Conservation (phyloP, 2,329 filamentous ascomycete species). For the Didymella glomerata region DNA sequence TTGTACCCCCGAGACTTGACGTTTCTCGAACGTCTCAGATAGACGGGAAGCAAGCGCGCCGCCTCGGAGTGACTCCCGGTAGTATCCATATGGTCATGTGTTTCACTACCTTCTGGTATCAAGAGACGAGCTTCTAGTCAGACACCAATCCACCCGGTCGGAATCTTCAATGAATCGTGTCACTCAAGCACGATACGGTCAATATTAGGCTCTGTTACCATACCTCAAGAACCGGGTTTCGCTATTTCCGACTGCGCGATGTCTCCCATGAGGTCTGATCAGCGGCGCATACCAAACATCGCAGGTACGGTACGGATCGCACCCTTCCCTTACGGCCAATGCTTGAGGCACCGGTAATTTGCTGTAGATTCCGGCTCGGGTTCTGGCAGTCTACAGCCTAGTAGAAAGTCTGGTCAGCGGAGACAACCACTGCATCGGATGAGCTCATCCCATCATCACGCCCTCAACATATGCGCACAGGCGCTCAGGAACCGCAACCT, state of each 20-base stretch:
- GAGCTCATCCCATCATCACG: not conserved
- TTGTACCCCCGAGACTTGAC: not conserved
- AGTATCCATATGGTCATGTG: constrained; percentile 3
- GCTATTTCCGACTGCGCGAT: not conserved
- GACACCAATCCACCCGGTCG: not conserved
- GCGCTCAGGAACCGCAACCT: not conserved
- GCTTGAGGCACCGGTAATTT: not conserved
- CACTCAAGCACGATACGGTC: not conserved
- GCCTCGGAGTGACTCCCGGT: constrained; percentile 5
- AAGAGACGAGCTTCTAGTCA: constrained; percentile 1
- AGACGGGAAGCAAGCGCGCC: constrained; percentile 13
- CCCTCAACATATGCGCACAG: constrained; percentile 4
- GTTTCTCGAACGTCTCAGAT: constrained; percentile 20
- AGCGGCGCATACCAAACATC: not conserved
- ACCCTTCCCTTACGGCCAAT: not conserved
- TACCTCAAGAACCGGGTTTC: not conserved
- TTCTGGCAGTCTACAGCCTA: constrained; percentile 8
- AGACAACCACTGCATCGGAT: not conserved
- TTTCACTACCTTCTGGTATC: constrained; percentile 7
- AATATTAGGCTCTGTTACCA: not conserved
- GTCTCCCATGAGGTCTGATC: not conserved
- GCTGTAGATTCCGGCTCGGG: not conserved
- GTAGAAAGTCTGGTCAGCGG: not conserved
- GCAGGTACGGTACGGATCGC: not conserved
- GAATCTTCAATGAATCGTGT: not conserved